These are phyloP conservation scores for Trebouxia sp. DNA, from an alignment of 139 green algal genomes.

Conservation along the genomic window DNA sequence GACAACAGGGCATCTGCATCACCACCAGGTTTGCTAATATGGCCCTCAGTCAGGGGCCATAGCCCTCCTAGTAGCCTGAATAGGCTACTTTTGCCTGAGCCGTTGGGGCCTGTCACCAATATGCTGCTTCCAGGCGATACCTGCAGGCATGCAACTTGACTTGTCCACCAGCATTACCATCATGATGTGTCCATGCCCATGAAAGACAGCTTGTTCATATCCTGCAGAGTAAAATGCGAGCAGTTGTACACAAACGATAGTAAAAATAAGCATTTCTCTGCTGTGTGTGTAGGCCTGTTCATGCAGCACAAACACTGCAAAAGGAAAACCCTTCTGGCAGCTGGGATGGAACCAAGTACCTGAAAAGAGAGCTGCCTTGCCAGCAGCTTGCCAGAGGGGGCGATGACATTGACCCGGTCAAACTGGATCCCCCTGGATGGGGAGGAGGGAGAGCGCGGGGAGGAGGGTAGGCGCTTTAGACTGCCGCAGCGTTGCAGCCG, in stretches of 20 bases:
- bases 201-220: too few species aligned
- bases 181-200: too few species aligned
- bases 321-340: background rate
- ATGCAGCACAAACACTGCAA: too few species aligned
- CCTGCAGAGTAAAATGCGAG: too few species aligned
- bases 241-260: too few species aligned
- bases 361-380: constrained; percentile 50
- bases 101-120: constrained; percentile 49
- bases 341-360: constrained; percentile 10
- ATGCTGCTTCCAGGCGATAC: constrained; percentile 42
- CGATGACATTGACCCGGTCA: constrained; percentile 44
- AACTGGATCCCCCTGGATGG: constrained; percentile 30
- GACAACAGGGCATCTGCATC: background rate
- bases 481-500: constrained; percentile 25
- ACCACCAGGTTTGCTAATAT: constrained; percentile 34
- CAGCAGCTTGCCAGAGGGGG: constrained; percentile 55
- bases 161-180: too few species aligned
- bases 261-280: too few species aligned
- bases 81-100: constrained; percentile 52
- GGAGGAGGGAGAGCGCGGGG: background rate
- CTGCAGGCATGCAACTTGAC: too few species aligned
- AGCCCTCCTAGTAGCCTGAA: constrained; percentile 61
- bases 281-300: too few species aligned
- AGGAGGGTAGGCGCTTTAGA: background rate
- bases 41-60: constrained; percentile 56